phyloP scores from a whole-genome alignment of 495 filamentous ascomycete genomes.

The Aspergillus egyptiacus region DNA sequence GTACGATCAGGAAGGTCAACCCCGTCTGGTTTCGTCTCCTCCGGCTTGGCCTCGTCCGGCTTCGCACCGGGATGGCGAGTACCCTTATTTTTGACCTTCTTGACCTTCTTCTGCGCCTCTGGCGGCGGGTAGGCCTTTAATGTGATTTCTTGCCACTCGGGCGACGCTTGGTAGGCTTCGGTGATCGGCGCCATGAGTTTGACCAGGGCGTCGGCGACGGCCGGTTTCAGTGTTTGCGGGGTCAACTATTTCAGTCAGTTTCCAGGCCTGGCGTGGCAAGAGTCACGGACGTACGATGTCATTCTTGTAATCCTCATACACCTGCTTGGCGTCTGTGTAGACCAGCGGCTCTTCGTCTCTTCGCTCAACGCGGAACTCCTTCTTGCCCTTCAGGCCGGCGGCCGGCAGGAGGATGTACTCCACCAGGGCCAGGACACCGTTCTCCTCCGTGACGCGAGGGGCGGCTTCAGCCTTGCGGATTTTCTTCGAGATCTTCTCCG shows the following conservation, averaged over 20 bases:
- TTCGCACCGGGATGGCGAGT: conserved; percentile 50
- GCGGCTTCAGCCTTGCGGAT: conserved; percentile 73
- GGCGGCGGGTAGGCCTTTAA: conserved; percentile 75
- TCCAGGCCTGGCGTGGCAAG: not conserved
- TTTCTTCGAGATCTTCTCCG: conserved; percentile 69
- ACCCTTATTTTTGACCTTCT: conserved; percentile 77
- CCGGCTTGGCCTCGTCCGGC: not conserved
- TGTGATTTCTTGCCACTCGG: conserved; percentile 79
- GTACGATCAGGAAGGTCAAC: not conserved
- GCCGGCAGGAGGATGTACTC: conserved; percentile 81
- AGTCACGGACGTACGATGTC: conserved; percentile 59
- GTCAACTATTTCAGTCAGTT: conserved; percentile 54
- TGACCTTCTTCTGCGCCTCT: conserved; percentile 61
- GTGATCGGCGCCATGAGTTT: conserved; percentile 70
- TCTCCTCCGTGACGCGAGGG: conserved; percentile 72
- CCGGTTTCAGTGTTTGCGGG: conserved; percentile 79
- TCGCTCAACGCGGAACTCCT: conserved; percentile 37
- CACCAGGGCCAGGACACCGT: conserved; percentile 76
- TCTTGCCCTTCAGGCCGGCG: conserved; percentile 32
- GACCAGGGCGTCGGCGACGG: conserved; percentile 62
- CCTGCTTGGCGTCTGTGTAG: conserved; percentile 63
- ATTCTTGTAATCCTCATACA: conserved; percentile 71
- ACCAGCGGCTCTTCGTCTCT: conserved; percentile 58
- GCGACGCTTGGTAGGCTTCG: conserved; percentile 57
- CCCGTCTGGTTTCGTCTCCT: not conserved